Conservation (phyloP, 2,329 filamentous ascomycete genomes). For the Onygena corvina region DNA sequence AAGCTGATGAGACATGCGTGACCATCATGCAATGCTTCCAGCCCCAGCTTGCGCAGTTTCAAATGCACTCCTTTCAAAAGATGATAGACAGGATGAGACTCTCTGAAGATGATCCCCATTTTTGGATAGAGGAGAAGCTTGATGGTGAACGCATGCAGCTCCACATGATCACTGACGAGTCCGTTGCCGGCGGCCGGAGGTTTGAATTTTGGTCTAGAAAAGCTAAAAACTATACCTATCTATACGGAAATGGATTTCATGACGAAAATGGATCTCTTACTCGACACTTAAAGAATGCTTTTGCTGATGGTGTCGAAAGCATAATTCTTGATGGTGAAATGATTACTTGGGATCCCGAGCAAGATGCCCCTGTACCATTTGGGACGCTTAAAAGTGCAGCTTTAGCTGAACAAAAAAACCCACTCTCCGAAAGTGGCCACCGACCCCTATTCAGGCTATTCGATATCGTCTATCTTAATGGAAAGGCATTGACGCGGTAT, state of each 20-base stretch:
- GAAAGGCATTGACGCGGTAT: conserved; percentile 64
- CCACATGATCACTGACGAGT: conserved; percentile 67
- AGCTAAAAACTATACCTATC: conserved; percentile 88
- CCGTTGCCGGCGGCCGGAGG: conserved; percentile 53
- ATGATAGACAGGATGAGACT: conserved; percentile 59
- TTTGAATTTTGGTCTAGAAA: conserved; percentile 94
- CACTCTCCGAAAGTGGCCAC: conserved; percentile 47
- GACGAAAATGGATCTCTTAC: conserved; percentile 70
- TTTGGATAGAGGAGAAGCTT: conserved; percentile 97
- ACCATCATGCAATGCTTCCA: conserved; percentile 90
- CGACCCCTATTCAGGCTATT: conserved; percentile 77
- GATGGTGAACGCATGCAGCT: conserved; percentile 96
- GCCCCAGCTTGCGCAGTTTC: conserved; percentile 85
- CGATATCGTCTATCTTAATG: conserved; percentile 83
- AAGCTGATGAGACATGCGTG: conserved; percentile 63
- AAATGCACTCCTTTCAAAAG: conserved; percentile 68
- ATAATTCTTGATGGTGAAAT: conserved; percentile 95
- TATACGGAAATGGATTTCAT: conserved; percentile 68
- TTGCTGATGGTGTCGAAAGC: conserved; percentile 64
- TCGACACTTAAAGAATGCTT: conserved; percentile 64
- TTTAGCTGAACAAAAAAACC: conserved; percentile 63
- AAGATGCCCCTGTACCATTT: conserved; percentile 76
- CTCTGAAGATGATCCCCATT: conserved; percentile 59
- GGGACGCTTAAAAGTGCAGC: conserved; percentile 89
- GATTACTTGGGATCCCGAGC: conserved; percentile 89